A percentile compares a stretch with the other conserved stretches of the same genome.
phyloP scores from a whole-genome alignment of 352 stramenopile genomes.

The Phytophthora multivora region DNA sequence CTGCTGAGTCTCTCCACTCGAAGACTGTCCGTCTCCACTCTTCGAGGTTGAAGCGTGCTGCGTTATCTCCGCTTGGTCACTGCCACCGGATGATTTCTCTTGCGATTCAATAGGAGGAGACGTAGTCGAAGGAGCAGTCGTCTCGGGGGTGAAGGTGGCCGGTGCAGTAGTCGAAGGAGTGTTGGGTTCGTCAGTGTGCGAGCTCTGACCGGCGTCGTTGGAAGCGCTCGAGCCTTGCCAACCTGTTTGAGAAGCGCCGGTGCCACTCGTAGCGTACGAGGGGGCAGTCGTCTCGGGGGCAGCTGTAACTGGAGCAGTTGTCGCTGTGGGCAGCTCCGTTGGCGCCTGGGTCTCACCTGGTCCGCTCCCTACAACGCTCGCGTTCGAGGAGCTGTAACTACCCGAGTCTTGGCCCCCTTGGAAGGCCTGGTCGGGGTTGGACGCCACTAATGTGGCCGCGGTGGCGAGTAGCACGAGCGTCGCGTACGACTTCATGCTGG shows the following conservation, averaged over 20 bases:
- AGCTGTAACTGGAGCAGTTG: constrained; percentile 13
- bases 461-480: constrained; percentile 10
- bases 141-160: not conserved
- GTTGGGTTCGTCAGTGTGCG: not conserved
- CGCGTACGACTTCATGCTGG: constrained; percentile 20
- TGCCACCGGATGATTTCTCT: not conserved
- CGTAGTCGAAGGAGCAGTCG: not conserved
- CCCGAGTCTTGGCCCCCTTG: constrained; percentile 3
- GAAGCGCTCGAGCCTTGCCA: too few relatives aligned
- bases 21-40: not conserved
- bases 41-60: not conserved
- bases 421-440: constrained; percentile 8
- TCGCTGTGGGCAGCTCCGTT: constrained; percentile 14
- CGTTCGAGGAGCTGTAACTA: constrained; percentile 5
- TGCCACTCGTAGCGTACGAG: not conserved
- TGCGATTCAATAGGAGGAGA: not conserved
- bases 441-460: constrained; percentile 3
- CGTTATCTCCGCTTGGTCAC: not conserved
- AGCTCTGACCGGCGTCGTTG: too few relatives aligned
- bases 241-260: not conserved
- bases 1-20: not conserved
- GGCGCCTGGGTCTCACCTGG: constrained; percentile 2
- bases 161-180: not conserved
- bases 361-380: constrained; percentile 6
- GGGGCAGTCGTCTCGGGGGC: constrained; percentile 1